Conservation (phyloP, 129 eudicot species). For the Artemisia annua region DNA sequence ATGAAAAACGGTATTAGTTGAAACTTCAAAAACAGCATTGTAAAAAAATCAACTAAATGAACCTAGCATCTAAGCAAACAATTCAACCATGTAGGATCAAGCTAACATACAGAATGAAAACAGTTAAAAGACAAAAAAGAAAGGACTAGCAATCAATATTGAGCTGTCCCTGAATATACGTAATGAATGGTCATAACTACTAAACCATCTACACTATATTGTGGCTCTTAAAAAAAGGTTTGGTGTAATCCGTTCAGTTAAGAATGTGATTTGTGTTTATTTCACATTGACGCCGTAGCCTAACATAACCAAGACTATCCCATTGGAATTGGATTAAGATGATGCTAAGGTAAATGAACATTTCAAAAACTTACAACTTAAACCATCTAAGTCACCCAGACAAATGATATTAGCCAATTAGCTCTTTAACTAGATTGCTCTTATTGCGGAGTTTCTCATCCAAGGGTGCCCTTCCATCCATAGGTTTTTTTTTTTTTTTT, state of each 20-base stretch:
- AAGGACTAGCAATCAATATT: no score
- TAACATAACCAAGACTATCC: neutral
- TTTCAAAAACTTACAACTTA: neutral
- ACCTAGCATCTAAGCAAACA: neutral
- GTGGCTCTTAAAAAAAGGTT: neutral
- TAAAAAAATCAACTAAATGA: slow-evolving; percentile 1
- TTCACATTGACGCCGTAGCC: neutral
- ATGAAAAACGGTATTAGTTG: neutral
- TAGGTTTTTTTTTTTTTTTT: no score
- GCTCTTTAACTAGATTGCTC: no score
- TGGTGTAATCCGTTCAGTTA: neutral
- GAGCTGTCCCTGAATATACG: neutral
- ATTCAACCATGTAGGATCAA: slow-evolving; percentile 5
- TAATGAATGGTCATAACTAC: neutral
- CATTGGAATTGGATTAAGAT: neutral
- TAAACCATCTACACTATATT: neutral
- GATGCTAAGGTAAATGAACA: neutral
- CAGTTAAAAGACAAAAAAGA: neutral
- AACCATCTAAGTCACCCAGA: no score
- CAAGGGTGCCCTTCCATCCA: no score
- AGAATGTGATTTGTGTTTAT: neutral
- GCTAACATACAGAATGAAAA: neutral
- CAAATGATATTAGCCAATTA: no score
- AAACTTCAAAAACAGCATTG: slow-evolving; percentile 14
- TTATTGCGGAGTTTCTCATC: no score